A percentile compares a stretch with the other conserved stretches of the same genome.
These are phyloP conservation scores for Tylopilus cervinicoccineus DNA, from an alignment of 768 basidiomycete genomes.

Conservation along the genomic window DNA sequence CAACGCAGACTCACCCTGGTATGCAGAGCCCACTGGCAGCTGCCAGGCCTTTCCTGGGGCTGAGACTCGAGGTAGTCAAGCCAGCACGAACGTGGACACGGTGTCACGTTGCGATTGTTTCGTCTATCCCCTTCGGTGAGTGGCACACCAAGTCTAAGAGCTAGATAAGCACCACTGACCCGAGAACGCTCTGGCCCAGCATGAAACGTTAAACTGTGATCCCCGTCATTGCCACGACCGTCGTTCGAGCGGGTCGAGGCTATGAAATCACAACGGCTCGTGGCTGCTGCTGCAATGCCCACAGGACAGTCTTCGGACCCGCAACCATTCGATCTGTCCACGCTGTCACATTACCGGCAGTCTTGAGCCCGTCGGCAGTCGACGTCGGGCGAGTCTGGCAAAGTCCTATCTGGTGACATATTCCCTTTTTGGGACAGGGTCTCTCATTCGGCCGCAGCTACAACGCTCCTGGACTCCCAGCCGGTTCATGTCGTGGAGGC, in stretches of 20 bases:
- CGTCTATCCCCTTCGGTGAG: neutral
- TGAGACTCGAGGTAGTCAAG: neutral
- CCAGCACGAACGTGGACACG: neutral
- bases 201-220: neutral
- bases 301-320: neutral
- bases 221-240: neutral
- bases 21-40: no score
- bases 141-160: no score
- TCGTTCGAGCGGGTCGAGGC: no score
- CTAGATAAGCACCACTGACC: neutral
- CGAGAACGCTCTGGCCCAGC: neutral
- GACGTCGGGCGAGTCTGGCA: no score
- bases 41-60: no score
- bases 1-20: neutral
- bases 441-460: constrained; percentile 2
- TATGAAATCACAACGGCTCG: neutral
- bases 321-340: neutral
- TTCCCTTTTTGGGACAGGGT: neutral
- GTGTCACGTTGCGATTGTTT: neutral
- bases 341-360: neutral
- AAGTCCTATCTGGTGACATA: no score
- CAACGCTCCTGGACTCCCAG: neutral
- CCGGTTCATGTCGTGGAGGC: neutral
- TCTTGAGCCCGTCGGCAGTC: no score
- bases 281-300: neutral